Conservation (phyloP, 331 rosid genomes). For the Saraca asoca region DNA sequence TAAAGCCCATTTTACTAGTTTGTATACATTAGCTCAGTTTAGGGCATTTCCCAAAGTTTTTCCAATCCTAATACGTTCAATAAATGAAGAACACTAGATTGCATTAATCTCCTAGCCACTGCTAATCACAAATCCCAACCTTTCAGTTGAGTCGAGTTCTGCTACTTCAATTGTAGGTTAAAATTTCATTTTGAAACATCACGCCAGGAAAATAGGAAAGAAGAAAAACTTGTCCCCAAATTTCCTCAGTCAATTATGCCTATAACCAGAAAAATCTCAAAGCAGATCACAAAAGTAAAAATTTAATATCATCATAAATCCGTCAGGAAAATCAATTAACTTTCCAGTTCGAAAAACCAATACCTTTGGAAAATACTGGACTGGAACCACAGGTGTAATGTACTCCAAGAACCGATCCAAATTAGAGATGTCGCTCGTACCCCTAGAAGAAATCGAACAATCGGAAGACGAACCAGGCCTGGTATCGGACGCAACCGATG, state of each 20-base stretch:
- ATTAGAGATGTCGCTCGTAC: slow-evolving; percentile 57
- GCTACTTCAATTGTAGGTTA: too few relatives aligned
- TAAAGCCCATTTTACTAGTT: slow-evolving; percentile 1
- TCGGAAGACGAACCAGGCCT: slow-evolving; percentile 56
- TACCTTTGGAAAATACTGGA: slow-evolving; percentile 66
- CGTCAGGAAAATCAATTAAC: not conserved
- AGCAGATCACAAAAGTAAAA: not conserved
- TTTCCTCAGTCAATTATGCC: not conserved
- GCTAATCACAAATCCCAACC: slow-evolving; percentile 11
- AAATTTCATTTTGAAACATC: too few relatives aligned
- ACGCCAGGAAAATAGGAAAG: too few relatives aligned
- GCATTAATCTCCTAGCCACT: not conserved
- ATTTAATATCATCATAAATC: not conserved
- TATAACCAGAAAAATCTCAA: not conserved
- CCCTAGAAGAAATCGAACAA: slow-evolving; percentile 66
- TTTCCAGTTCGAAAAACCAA: not conserved
- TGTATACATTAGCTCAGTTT: slow-evolving; percentile 18
- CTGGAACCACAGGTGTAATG: slow-evolving; percentile 66
- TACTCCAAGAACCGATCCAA: slow-evolving; percentile 79
- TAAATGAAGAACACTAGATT: not conserved
- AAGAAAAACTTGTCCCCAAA: not conserved
- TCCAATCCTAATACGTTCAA: not conserved
- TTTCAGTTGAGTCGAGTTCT: not conserved
- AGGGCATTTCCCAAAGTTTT: slow-evolving; percentile 1
- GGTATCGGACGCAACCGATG: slow-evolving; percentile 36